Conservation (phyloP, 148 eudicot species). For the Amaranthus cruentus region DNA sequence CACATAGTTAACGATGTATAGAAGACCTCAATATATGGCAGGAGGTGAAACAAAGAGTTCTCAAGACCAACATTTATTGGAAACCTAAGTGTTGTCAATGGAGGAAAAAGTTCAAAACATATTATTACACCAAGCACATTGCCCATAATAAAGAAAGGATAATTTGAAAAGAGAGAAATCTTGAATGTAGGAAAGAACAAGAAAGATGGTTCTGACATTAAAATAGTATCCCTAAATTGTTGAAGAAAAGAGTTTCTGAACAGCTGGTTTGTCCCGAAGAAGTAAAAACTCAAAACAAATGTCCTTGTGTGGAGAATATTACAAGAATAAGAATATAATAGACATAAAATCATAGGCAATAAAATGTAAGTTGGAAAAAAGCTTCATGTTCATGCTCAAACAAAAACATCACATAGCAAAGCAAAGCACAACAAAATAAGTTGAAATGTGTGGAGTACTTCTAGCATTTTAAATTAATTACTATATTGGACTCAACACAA, state of each 20-base stretch:
- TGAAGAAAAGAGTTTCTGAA: conserved; percentile 72
- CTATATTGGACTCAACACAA: conserved; percentile 13
- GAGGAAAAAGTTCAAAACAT: background rate
- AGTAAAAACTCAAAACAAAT: conserved; percentile 14
- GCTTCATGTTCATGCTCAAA: background rate
- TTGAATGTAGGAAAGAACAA: background rate
- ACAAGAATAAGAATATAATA: background rate
- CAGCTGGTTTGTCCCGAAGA: conserved; percentile 74
- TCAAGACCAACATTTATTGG: background rate
- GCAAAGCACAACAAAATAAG: background rate
- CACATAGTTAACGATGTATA: background rate
- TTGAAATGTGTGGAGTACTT: background rate
- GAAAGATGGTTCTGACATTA: background rate
- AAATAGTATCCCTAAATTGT: conserved; percentile 47
- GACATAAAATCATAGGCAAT: background rate
- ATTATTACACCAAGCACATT: background rate
- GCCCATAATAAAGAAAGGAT: background rate
- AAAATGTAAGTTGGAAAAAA: background rate
- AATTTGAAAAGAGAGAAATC: background rate
- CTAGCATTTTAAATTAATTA: no score
- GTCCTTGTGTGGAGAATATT: background rate
- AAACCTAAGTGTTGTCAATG: background rate
- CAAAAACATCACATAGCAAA: conserved; percentile 1
- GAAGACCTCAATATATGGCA: background rate
- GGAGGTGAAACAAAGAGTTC: background rate